Evolutionary conservation across 139 green algal genomes (phyloP).

Genomic region (Volvox reticuliferus): DNA sequence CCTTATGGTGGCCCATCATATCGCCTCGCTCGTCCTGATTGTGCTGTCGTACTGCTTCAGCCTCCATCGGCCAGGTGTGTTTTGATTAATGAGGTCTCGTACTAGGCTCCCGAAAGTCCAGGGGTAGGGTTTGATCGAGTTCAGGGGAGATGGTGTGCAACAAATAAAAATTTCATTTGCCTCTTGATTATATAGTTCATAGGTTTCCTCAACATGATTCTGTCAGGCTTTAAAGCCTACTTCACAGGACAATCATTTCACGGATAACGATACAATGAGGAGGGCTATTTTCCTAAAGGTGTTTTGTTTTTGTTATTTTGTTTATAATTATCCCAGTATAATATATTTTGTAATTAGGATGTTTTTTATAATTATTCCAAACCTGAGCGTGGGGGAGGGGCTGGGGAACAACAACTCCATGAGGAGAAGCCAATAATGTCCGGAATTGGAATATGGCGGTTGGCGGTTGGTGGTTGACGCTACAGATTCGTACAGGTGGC

Average conservation of each 20-base stretch:
- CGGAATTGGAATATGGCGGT: too few relatives aligned
- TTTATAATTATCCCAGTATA: too few relatives aligned
- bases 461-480: too few relatives aligned
- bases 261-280: not conserved
- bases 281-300: too few relatives aligned
- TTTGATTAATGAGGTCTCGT: not conserved
- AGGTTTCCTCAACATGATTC: not conserved
- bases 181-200: not conserved
- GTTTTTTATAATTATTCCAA: too few relatives aligned
- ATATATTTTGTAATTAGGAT: too few relatives aligned
- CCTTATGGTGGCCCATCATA: constrained; percentile 52
- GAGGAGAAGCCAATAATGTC: too few relatives aligned
- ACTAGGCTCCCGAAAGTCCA: not conserved
- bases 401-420: too few relatives aligned
- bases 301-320: too few relatives aligned
- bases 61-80: constrained; percentile 45
- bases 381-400: too few relatives aligned
- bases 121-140: not conserved
- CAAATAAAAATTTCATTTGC: not conserved
- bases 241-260: not conserved
- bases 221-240: not conserved
- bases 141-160: not conserved
- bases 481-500: too few relatives aligned
- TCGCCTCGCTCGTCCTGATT: constrained; percentile 47
- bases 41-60: constrained; percentile 50